Conservation (phyloP, 352 stramenopile species). For the Bremia lactucae region DNA sequence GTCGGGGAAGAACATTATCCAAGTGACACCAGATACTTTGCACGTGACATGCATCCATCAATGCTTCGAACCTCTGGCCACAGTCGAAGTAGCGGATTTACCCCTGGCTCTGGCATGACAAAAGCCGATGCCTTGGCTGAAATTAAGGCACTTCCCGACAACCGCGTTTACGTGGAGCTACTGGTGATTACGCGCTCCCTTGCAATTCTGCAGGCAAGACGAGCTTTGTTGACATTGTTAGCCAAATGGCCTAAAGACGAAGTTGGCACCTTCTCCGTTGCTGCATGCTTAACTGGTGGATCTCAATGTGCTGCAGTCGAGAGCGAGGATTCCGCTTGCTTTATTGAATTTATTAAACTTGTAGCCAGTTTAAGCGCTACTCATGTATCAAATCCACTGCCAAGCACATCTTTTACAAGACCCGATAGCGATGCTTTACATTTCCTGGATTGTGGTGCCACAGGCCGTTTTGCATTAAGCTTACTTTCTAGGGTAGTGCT, state of each 20-base stretch:
- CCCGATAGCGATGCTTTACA: conserved; percentile 35
- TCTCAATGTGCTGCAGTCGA: conserved; percentile 1
- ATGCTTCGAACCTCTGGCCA: conserved; percentile 50
- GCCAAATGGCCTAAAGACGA: conserved; percentile 56
- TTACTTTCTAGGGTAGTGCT: conserved; percentile 39
- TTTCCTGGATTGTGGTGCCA: conserved; percentile 44
- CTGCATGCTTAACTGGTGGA: conserved; percentile 27
- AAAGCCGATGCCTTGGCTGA: conserved; percentile 63
- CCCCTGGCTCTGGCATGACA: conserved; percentile 27
- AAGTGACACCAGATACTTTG: conserved; percentile 68
- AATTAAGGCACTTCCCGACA: conserved; percentile 70
- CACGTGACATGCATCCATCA: conserved; percentile 60
- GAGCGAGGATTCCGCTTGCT: conserved; percentile 31
- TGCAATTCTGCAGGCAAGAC: conserved; percentile 70
- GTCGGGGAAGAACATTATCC: conserved; percentile 80
- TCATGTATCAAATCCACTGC: conserved; percentile 19
- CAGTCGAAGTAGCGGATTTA: conserved; percentile 31
- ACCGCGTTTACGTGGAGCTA: conserved; percentile 66
- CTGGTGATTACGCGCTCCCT: conserved; percentile 66
- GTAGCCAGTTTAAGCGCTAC: conserved; percentile 59
- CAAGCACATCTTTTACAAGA: conserved; percentile 17
- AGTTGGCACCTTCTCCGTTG: conserved; percentile 50
- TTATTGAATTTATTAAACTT: conserved; percentile 82
- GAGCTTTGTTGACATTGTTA: conserved; percentile 62
- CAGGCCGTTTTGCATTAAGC: conserved; percentile 38